These are phyloP conservation scores for Zymoseptoria brevis DNA, from an alignment of 2,329 filamentous ascomycete species.

Conservation along the genomic window DNA sequence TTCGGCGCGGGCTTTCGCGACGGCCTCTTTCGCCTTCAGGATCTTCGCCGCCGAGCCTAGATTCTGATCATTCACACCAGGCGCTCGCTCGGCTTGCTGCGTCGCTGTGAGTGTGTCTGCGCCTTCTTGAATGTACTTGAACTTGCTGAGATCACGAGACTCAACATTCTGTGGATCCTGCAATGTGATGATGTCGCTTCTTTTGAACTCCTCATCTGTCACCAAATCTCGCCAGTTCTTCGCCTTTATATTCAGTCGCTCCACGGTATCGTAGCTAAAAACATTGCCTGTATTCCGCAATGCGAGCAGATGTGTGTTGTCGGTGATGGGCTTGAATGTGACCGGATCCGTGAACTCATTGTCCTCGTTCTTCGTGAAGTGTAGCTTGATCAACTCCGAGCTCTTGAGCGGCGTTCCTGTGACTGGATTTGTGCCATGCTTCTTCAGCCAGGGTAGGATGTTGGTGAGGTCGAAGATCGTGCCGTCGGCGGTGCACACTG, in stretches of 20 bases:
- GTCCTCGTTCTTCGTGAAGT: conserved; percentile 86
- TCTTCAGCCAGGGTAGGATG: conserved; percentile 88
- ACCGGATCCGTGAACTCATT: conserved; percentile 92
- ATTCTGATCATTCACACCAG: conserved; percentile 64
- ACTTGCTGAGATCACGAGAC: conserved; percentile 72
- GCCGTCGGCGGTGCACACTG: conserved; percentile 80
- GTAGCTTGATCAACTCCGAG: conserved; percentile 79
- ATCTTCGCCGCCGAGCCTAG: conserved; percentile 77
- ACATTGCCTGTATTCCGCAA: conserved; percentile 84
- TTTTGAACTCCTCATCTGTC: conserved; percentile 74
- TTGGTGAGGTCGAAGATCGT: conserved; percentile 94
- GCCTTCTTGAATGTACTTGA: conserved; percentile 83
- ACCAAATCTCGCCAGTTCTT: conserved; percentile 93
- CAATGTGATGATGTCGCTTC: conserved; percentile 89
- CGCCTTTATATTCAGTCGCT: conserved; percentile 89
- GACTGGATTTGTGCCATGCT: conserved; percentile 86
- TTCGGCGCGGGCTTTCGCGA: conserved; percentile 78
- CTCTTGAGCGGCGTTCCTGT: conserved; percentile 70
- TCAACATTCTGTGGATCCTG: conserved; percentile 91
- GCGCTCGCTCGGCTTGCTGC: conserved; percentile 58
- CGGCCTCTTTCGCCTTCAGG: conserved; percentile 80
- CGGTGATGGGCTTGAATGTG: conserved; percentile 93
- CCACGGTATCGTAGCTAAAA: conserved; percentile 91
- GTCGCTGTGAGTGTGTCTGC: conserved; percentile 57
- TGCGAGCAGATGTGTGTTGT: conserved; percentile 95